Conservation (phyloP, 1,284 basidiomycete species). For the Singerocomus rubriflavus region DNA sequence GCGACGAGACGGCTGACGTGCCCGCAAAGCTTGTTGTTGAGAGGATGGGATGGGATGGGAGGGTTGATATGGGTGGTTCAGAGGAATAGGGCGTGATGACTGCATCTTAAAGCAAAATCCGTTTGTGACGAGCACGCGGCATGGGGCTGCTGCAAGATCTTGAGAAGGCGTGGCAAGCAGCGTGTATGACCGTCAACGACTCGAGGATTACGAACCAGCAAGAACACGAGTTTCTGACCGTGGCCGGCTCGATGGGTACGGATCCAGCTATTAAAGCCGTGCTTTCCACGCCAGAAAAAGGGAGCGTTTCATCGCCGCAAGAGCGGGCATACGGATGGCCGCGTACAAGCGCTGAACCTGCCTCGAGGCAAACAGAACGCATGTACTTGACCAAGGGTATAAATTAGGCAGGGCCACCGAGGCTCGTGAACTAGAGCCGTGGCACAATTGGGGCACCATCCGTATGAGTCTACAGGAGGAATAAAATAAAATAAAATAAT, state of each 20-base stretch:
- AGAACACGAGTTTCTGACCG: conserved; percentile 22
- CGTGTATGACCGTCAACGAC: conserved; percentile 37
- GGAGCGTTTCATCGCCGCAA: conserved; percentile 16
- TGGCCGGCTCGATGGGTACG: conserved; percentile 26
- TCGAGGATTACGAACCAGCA: conserved; percentile 19
- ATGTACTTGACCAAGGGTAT: not conserved
- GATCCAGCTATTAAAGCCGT: conserved; percentile 20
- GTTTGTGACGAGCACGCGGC: conserved; percentile 30
- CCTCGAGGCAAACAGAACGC: conserved; percentile 27
- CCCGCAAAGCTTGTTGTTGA: conserved; percentile 16
- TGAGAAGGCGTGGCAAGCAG: conserved; percentile 29
- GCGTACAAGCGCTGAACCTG: not conserved
- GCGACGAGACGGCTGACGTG: conserved; percentile 38
- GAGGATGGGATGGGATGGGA: conserved; percentile 19
- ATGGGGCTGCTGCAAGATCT: conserved; percentile 23
- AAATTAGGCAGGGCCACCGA: not conserved
- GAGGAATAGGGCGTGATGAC: conserved; percentile 32
- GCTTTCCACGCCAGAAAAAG: conserved; percentile 15
- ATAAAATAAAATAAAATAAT: too few species aligned
- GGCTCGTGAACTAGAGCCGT: too few species aligned
- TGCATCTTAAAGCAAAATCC: conserved; percentile 35
- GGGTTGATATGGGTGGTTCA: conserved; percentile 27
- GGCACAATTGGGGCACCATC: too few species aligned
- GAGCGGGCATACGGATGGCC: not conserved
- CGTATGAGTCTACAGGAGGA: too few species aligned